Evolutionary conservation across 2,329 filamentous ascomycete genomes (phyloP).

Genomic region (Fusarium kyushuense): DNA sequence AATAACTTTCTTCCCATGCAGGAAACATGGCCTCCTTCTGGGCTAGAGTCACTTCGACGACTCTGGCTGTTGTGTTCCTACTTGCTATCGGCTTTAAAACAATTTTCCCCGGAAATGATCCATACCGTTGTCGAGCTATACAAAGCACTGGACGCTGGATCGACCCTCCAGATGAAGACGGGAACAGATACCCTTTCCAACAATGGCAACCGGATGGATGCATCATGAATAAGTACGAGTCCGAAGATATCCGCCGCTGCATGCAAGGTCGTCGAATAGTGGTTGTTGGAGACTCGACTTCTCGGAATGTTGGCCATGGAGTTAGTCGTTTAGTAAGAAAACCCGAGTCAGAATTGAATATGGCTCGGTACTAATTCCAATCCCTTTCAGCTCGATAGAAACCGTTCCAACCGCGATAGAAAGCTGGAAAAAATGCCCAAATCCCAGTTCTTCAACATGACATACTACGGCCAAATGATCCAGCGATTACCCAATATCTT

Average conservation of each 20-base stretch:
- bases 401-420: no score
- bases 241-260: constrained; percentile 63
- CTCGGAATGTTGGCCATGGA: constrained; percentile 70
- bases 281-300: constrained; percentile 70
- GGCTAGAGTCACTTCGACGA: background rate
- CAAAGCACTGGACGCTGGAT: constrained; percentile 64
- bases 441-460: constrained; percentile 1
- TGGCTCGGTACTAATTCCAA: rapidly evolving
- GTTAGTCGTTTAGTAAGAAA: constrained; percentile 42
- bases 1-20: no score
- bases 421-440: background rate
- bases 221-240: constrained; percentile 66
- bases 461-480: constrained; percentile 12
- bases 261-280: constrained; percentile 62
- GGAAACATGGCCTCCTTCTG: background rate
- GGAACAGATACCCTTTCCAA: constrained; percentile 50
- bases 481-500: constrained; percentile 1
- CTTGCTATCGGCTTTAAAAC: background rate
- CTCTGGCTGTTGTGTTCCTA: background rate
- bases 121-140: constrained; percentile 65
- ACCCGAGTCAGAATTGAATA: rapidly evolving
- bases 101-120: constrained; percentile 52
- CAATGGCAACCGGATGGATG: constrained; percentile 72
- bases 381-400: no score
- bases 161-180: constrained; percentile 45